Evolutionary conservation across 176 grass and related monocot species (phyloP), one percentile per base, ranked within the genome.

Genomic region (Oryza longistaminata): DNA sequence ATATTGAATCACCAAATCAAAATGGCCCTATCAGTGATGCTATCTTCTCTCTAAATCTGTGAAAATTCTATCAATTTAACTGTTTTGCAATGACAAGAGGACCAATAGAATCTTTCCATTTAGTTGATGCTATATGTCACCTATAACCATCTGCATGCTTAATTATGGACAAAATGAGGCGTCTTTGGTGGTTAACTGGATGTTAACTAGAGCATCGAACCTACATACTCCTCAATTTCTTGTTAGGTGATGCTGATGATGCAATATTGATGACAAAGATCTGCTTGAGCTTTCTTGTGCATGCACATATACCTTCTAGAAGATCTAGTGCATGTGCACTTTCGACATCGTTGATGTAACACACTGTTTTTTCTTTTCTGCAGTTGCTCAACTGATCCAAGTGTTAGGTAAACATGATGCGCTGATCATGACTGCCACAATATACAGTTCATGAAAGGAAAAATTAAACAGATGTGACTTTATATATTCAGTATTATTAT

Each of bases 201-300:
- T 27, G 73, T 76, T 68, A 40, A 40, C 8, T 40, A 58, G 55
- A 55, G 29, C 55, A 69, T 69, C 46, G 3, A 71, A 37, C 66
- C 12, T 69, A 40, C 44, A n/a, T n/a, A 55, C n/a, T 53, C 22
- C 9, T 9, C 26, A 9, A 9, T 80, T 76, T 69, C 55, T 9
- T 55, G 81, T 89, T 80, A 45, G 75, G 75, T 79, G 34, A 13
- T 74, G 35, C 35, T 39, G 87, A 70, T 89, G 87, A 70, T 89
- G 87, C 64, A 42, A 70, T 10, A 43, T 40, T 40, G 8, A 40
- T 85, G 76, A 84, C 64, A 84, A 69, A 62, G 34, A 84, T 74
- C 46, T 61, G 35, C 27, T 26, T 39, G 25, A 66, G 75, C 48
- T 49, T 78, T 71, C 55, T 3, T n/a, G 21, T 61, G 55, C 19